A percentile compares a stretch with the other conserved stretches of the same genome.
These are phyloP conservation scores for Cercospora janseana DNA, from an alignment of 2,329 filamentous ascomycete genomes.

Conservation along the genomic window DNA sequence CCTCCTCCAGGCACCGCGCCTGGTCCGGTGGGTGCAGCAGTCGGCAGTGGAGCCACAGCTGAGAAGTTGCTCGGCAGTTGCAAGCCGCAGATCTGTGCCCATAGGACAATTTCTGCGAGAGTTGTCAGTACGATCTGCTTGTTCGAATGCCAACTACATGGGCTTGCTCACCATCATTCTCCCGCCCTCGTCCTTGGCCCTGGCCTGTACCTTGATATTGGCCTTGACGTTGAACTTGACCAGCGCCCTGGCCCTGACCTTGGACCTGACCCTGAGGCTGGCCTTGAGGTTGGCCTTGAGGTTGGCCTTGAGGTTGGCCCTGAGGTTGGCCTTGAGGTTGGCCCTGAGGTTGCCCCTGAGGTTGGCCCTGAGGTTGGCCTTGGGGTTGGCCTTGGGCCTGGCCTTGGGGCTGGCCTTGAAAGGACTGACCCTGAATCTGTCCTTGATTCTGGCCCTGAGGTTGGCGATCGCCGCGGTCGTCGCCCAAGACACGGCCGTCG, in stretches of 20 bases:
- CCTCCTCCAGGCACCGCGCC: too few species aligned
- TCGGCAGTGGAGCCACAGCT: not conserved
- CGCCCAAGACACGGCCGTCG: not conserved
- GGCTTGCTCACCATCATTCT: too few species aligned
- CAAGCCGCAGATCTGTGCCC: conserved; percentile 7
- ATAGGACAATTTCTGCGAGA: conserved; percentile 2
- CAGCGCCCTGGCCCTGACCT: not conserved
- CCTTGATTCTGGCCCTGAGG: too few species aligned
- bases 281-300: too few species aligned
- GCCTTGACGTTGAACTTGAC: not conserved
- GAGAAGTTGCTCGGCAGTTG: not conserved
- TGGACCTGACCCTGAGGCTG: not conserved
- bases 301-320: not conserved
- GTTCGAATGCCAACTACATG: too few species aligned
- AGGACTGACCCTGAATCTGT: too few species aligned
- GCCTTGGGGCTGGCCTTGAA: too few species aligned
- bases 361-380: not conserved
- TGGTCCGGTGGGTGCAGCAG: not conserved
- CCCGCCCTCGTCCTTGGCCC: too few species aligned
- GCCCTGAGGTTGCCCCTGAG: too few species aligned
- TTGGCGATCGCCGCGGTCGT: too few species aligned
- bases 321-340: too few species aligned
- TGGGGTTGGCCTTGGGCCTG: not conserved
- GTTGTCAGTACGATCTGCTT: not conserved
- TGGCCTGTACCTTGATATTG: not conserved